Evolutionary conservation across 202 grass and related monocot genomes (phyloP).

Genomic region (Panicum hallii): DNA sequence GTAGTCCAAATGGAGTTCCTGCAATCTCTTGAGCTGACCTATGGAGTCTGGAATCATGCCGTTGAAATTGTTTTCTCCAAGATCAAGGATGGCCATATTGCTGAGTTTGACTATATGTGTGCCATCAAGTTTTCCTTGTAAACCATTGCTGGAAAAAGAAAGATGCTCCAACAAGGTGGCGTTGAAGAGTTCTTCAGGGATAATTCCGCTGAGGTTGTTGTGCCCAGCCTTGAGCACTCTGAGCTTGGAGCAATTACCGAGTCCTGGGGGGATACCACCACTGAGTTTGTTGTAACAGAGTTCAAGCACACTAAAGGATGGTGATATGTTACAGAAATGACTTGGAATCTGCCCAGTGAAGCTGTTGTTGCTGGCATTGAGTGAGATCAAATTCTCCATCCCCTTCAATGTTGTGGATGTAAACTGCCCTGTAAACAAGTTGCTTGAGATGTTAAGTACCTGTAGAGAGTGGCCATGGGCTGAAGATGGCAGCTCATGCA

Average conservation of each 20-base stretch:
- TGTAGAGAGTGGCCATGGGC: neutral
- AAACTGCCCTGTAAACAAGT: slow-evolving; percentile 46
- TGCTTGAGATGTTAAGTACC: slow-evolving; percentile 59
- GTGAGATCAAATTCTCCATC: neutral
- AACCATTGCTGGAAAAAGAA: slow-evolving; percentile 37
- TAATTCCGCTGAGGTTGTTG: slow-evolving; percentile 47
- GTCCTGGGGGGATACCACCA: slow-evolving; percentile 32
- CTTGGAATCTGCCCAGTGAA: slow-evolving; percentile 32
- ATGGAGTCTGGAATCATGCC: slow-evolving; percentile 22
- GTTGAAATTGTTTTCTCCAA: slow-evolving; percentile 48
- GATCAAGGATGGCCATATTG: slow-evolving; percentile 52
- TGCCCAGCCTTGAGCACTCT: slow-evolving; percentile 35
- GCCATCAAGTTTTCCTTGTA: slow-evolving; percentile 40
- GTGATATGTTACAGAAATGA: slow-evolving; percentile 33
- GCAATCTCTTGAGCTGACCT: slow-evolving; percentile 28
- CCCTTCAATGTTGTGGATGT: slow-evolving; percentile 18
- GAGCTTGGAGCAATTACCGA: slow-evolving; percentile 57
- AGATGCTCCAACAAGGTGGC: slow-evolving; percentile 36
- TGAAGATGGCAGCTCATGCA: slow-evolving; percentile 12
- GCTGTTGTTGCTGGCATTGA: slow-evolving; percentile 55
- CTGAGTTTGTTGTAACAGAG: slow-evolving; percentile 51
- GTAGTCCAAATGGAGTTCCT: slow-evolving; percentile 35
- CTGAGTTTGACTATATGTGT: slow-evolving; percentile 10
- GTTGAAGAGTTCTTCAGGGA: slow-evolving; percentile 61
- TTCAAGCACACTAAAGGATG: slow-evolving; percentile 27